Conservation (phyloP, 495 filamentous ascomycete genomes). For the Tuber umbilicatum region DNA sequence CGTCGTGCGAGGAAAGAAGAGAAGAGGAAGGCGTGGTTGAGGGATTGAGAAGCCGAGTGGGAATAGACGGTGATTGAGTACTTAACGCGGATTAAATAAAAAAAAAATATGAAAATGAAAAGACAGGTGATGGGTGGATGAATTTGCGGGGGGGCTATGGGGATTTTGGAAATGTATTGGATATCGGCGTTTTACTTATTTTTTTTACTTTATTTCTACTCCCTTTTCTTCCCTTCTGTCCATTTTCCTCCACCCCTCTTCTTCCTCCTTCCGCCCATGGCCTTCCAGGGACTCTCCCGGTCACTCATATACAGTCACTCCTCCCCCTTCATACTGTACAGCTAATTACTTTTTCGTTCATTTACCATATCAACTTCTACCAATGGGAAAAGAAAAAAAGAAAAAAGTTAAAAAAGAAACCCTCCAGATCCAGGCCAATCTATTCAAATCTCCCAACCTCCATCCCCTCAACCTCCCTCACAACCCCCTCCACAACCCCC, state of each 20-base stretch:
- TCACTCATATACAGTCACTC: background rate
- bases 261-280: background rate
- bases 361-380: background rate
- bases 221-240: background rate
- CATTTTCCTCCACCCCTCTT: constrained; percentile 6
- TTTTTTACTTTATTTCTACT: constrained; percentile 12
- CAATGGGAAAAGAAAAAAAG: background rate
- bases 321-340: background rate
- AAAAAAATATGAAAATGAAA: background rate
- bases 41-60: constrained; percentile 53
- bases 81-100: background rate
- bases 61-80: background rate
- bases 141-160: constrained; percentile 5
- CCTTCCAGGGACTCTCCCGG: background rate
- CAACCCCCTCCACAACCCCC: constrained; percentile 46
- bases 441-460: constrained; percentile 44
- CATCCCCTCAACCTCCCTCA: constrained; percentile 48
- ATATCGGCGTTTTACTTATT: background rate
- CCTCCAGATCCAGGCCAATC: background rate
- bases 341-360: background rate
- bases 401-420: constrained; percentile 6
- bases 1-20: constrained; percentile 77
- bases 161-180: constrained; percentile 11
- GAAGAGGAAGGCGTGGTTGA: constrained; percentile 83
- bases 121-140: background rate